Evolutionary conservation across 2,329 filamentous ascomycete genomes (phyloP).

Genomic region (Hypoxylon sp.): DNA sequence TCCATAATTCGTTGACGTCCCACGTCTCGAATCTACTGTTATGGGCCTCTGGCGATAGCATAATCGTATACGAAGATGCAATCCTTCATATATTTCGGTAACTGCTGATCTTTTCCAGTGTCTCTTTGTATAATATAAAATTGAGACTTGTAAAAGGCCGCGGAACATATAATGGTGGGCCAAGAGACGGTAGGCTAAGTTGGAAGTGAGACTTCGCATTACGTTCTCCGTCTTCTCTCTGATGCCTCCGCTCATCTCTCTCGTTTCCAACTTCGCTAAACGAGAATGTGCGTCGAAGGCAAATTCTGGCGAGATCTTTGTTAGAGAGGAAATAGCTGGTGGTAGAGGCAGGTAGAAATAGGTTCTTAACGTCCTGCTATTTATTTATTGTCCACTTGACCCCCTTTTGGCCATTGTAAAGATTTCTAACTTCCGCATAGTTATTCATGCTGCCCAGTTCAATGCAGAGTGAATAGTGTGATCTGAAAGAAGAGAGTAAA

Average conservation of each 20-base stretch:
- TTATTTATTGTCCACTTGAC: too few species aligned
- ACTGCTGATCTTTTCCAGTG: too few species aligned
- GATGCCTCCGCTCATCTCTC: not conserved
- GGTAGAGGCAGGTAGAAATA: slow-evolving; percentile 43
- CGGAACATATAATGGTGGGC: not conserved
- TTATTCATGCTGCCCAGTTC: slow-evolving; percentile 40
- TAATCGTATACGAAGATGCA: too few species aligned
- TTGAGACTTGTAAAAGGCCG: too few species aligned
- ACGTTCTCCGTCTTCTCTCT: not conserved
- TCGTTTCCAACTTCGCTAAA: slow-evolving; percentile 31
- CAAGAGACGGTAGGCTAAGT: not conserved
- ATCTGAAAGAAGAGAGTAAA: too few species aligned
- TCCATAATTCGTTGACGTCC: too few species aligned
- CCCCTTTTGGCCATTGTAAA: too few species aligned
- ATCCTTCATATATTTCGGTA: too few species aligned
- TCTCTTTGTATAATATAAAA: too few species aligned
- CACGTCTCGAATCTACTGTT: too few species aligned
- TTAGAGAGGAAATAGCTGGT: slow-evolving; percentile 29
- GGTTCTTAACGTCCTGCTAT: slow-evolving; percentile 13
- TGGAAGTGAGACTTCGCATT: not conserved
- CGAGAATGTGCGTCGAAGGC: slow-evolving; percentile 44
- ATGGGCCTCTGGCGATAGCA: too few species aligned
- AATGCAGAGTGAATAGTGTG: slow-evolving; percentile 6
- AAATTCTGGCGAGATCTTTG: slow-evolving; percentile 45
- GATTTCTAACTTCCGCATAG: too few species aligned